Evolutionary conservation across 805 yeast species (phyloP).

Genomic region (Sungouiella thailandica): DNA sequence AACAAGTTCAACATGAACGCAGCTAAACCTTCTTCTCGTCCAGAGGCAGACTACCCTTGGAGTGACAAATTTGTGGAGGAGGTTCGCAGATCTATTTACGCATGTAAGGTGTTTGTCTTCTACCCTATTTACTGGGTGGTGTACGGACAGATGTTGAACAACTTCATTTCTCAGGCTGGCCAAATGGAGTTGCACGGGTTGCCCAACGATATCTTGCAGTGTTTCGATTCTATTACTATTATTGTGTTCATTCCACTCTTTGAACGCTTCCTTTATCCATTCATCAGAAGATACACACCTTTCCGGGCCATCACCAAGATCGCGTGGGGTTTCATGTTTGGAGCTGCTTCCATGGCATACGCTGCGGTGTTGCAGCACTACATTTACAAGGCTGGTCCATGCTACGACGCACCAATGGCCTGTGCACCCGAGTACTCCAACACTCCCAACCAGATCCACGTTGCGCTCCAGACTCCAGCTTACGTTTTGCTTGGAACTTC

Average conservation of each 20-base stretch:
- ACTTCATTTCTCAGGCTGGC: constrained; percentile 71
- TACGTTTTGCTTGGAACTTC: constrained; percentile 69
- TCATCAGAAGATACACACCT: constrained; percentile 42
- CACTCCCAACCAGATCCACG: constrained; percentile 53
- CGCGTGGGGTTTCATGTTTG: constrained; percentile 63
- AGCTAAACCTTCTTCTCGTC: constrained; percentile 55
- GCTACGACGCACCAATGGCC: constrained; percentile 58
- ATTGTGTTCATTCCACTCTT: constrained; percentile 70
- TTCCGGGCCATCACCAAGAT: constrained; percentile 72
- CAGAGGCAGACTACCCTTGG: constrained; percentile 51
- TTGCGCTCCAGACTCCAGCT: constrained; percentile 69
- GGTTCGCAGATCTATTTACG: constrained; percentile 57
- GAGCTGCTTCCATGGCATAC: constrained; percentile 61
- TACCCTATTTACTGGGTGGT: constrained; percentile 74
- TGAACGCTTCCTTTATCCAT: constrained; percentile 51
- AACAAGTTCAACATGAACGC: constrained; percentile 47
- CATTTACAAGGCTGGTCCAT: constrained; percentile 69
- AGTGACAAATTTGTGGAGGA: constrained; percentile 69
- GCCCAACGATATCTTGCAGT: constrained; percentile 77
- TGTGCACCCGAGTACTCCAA: constrained; percentile 39
- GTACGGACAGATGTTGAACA: constrained; percentile 66
- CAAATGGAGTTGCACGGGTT: constrained; percentile 69
- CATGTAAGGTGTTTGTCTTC: constrained; percentile 69
- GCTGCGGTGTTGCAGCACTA: constrained; percentile 71
- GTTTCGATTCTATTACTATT: constrained; percentile 69